Base-by-base conservation (phyloP, 352 stramenopile species). In the Pseudoperonospora humuli region DNA sequence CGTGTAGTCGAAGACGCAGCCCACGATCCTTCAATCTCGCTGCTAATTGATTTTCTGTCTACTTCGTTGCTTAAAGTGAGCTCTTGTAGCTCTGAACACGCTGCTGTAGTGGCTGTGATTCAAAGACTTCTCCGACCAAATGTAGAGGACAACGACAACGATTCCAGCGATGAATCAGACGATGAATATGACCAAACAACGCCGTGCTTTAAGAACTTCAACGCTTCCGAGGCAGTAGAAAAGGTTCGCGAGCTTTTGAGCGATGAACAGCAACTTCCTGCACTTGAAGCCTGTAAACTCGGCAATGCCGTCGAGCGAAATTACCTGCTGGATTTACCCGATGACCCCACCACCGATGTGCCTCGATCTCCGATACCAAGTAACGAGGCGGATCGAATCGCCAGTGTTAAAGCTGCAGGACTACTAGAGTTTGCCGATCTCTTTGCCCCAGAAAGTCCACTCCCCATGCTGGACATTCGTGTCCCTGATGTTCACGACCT, bases 271-370 rank as follows among this genome's bases (percentile, higher is more conserved):
- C 42, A 49, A 29, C 25, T 60, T 1, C 55, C 55, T 15, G n/a
- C 36, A 4, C 39, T 64, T 0, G 34, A 57, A 10, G 13, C 56
- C 0, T 73, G 62, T 18, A 33, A 57, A 1, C 18, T 83, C 0
- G 63, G 65, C 15, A 79, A 61, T 28, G 57, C 53, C 5, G 50
- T 64, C 6, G 28, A 39, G 5, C 60, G 73, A 7, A 37, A 32
- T 0, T 85, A 82, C 52, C 27, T 62, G n/a, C 42, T 76, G 18
- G 36, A 62, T 27, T 18, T 63, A 1, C 37, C 67, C 6, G 52
- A 70, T 7, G 39, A 56, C 2, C 42, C 51, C 24, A 34, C 10
- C 3, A 55, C 47, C 0, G 47, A 28, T 33, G 53, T 51, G 6
- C 61, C 64, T 2, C 33, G 45, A n/a, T 53, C 39, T 44, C 52